Conservation (phyloP, 192 early-diverging fungal genomes). For the Linnemannia elongata region DNA sequence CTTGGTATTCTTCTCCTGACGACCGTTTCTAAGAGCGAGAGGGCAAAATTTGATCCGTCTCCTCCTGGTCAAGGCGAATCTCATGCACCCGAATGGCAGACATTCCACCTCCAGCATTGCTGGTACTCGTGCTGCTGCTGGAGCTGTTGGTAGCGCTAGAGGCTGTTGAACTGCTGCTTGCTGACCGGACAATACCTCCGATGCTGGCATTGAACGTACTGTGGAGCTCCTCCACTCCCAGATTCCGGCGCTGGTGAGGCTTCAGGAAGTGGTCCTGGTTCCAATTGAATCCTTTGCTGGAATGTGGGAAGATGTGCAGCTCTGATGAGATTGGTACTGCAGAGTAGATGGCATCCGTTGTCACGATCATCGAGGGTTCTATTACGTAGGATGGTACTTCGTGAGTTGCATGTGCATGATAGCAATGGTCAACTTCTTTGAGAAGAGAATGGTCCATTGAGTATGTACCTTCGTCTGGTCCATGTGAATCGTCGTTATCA, state of each 20-base stretch:
- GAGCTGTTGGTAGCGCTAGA: background rate
- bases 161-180: background rate
- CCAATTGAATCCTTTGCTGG: conserved; percentile 51
- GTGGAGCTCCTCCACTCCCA: conserved; percentile 50
- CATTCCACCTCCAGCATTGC: background rate
- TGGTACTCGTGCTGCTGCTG: background rate
- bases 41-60: conserved; percentile 17
- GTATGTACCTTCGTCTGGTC: conserved; percentile 12
- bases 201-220: background rate
- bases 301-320: conserved; percentile 44
- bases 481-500: conserved; percentile 8
- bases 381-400: background rate
- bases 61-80: conserved; percentile 32
- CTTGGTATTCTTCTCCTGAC: background rate
- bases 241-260: conserved; percentile 39
- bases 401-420: too few species aligned
- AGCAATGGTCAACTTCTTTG: background rate
- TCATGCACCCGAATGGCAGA: conserved; percentile 31
- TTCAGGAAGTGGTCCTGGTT: conserved; percentile 50
- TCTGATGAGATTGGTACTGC: conserved; percentile 46
- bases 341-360: conserved; percentile 34
- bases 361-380: conserved; percentile 34
- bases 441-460: background rate
- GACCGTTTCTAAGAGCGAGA: background rate
- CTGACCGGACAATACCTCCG: background rate